Evolutionary conservation across 768 basidiomycete genomes (phyloP).

Genomic region (Suillus tomentosus): DNA sequence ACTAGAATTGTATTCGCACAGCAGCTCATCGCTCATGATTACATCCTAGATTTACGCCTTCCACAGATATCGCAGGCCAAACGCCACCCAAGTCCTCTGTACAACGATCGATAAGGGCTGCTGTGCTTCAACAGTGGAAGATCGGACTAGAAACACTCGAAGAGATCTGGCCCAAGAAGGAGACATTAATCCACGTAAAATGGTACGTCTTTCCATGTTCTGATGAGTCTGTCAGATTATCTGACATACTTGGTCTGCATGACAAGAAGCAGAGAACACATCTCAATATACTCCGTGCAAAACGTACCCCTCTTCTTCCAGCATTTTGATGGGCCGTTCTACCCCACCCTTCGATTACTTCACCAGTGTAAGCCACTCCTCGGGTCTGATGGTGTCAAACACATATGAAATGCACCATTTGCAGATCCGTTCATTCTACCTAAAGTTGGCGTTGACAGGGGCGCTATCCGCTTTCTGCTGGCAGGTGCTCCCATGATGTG

Average conservation of each 20-base stretch:
- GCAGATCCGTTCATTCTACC: conserved; percentile 91
- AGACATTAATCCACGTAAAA: conserved; percentile 88
- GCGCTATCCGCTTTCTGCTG: conserved; percentile 96
- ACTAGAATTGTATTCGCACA: conserved; percentile 11
- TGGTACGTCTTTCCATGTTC: conserved; percentile 49
- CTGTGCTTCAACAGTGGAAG: conserved; percentile 81
- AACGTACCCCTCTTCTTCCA: conserved; percentile 92
- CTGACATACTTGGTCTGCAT: conserved; percentile 20
- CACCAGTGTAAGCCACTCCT: conserved; percentile 76
- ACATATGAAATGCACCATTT: conserved; percentile 6
- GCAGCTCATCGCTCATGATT: conserved; percentile 15
- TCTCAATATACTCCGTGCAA: conserved; percentile 89
- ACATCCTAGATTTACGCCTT: conserved; percentile 59
- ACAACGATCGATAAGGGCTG: conserved; percentile 83
- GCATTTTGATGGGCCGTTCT: conserved; percentile 92
- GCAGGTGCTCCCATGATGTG: conserved; percentile 97
- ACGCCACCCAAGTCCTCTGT: conserved; percentile 93
- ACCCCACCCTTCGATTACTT: conserved; percentile 84
- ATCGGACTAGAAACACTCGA: conserved; percentile 82
- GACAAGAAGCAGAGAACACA: conserved; percentile 82
- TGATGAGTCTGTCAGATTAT: conserved; percentile 17
- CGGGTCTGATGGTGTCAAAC: not conserved
- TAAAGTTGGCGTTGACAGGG: conserved; percentile 88
- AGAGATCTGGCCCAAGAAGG: conserved; percentile 98
- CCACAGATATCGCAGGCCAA: conserved; percentile 85